Evolutionary conservation across 1,284 basidiomycete genomes (phyloP), one percentile per base, ranked within the genome.

Genomic region (Ganoderma resinaceum): DNA sequence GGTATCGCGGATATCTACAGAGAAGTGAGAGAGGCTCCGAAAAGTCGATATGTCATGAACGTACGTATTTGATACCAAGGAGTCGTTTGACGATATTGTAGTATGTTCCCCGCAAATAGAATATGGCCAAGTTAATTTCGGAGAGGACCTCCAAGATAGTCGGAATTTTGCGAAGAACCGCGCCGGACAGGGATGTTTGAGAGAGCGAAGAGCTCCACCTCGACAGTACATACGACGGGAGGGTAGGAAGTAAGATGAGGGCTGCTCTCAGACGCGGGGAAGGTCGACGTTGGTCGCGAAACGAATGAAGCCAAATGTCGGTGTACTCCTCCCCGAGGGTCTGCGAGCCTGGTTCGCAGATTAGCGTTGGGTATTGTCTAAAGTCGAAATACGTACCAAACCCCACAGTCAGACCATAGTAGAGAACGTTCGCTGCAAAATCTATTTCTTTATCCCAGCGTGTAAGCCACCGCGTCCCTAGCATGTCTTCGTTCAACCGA

Each of bases 251-350:
- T 20, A 95, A 83, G 55, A 95, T 82, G 14, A 95, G 81, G 0
- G 85, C 83, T 23, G 84, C 78, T 43, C 91, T 86, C 14, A 82
- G 75, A 66, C 79, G 76, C 42, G 71, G 77, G 23, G 87, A 81
- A 16, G 87, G 89, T 53, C 78, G 78, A 42, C 80, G 76, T 18
- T 78, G 76, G 14, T 78, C 78, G 55, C 76, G 79, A 20, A 80
- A 76, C 16, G 90, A 89, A 66, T 89, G 88, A 65, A 91, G 88
- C 87, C 94, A 92, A 38, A 94, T 91, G 75, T 94, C 93, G 0
- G 95, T 96, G 76, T 97, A 97, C 78, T 97, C 95, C 79, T 97
- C 95, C 18, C 95, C 95, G 0, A 97, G 84, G 2, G 94, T 95
- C 79, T 95, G 95, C 2, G 84, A 86, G 3, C 91, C 95, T 92